These are phyloP conservation scores for Thalassiosira mediterranea DNA, from an alignment of 352 stramenopile genomes.

Conservation along the genomic window DNA sequence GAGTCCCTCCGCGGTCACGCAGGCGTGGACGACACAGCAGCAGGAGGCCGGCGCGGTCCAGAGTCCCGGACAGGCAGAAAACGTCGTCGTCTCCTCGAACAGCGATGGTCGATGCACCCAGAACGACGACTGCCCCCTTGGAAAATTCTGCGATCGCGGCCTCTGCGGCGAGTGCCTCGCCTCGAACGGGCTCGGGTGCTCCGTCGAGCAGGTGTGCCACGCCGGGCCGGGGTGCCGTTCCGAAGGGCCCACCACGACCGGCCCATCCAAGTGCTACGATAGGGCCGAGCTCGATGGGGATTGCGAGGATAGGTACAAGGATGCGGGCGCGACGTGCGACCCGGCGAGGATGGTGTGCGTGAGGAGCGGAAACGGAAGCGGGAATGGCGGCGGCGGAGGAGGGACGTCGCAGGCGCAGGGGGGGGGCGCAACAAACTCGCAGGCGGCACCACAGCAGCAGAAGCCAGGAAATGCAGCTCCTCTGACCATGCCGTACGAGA, in stretches of 20 bases:
- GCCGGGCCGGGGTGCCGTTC: too few species aligned
- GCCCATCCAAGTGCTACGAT: conserved; percentile 27
- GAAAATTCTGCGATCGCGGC: conserved; percentile 29
- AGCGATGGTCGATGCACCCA: conserved; percentile 5
- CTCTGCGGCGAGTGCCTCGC: conserved; percentile 25
- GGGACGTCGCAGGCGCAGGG: too few species aligned
- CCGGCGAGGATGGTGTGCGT: conserved; percentile 33
- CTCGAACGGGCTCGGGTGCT: conserved; percentile 11
- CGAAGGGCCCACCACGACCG: conserved; percentile 3
- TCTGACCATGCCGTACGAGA: too few species aligned
- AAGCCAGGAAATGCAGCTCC: too few species aligned
- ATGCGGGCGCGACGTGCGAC: conserved; percentile 14
- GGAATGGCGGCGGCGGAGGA: too few species aligned
- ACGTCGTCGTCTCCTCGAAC: neutral
- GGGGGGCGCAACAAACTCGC: too few species aligned
- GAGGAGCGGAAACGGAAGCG: neutral
- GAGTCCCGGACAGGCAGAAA: too few species aligned
- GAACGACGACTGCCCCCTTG: conserved; percentile 13
- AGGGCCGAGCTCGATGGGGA: conserved; percentile 13
- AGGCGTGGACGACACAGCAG: neutral
- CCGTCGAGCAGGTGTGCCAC: conserved; percentile 35
- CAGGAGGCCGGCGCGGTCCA: neutral
- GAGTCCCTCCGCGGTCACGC: neutral
- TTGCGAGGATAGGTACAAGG: conserved; percentile 11
- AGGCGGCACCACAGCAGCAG: too few species aligned